Evolutionary conservation across 345 rosid species (phyloP), one percentile per base, ranked within the genome.

Genomic region (Garcia nutans): DNA sequence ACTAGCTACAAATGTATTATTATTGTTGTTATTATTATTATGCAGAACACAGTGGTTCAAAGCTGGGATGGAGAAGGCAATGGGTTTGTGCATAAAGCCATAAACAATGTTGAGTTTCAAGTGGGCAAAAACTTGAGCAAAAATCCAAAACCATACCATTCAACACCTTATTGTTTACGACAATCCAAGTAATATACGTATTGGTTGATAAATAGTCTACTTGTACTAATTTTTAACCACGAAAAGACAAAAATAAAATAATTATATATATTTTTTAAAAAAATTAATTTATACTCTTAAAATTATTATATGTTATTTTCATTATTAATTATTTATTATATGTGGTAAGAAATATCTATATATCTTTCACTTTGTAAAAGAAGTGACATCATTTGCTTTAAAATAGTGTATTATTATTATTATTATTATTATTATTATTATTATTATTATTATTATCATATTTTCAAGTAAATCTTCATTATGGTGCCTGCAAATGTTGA

Each of bases 401-500:
- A 15, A n/a, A n/a, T n/a, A n/a, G n/a, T n/a, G n/a, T n/a, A n/a
- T n/a, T n/a, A n/a, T n/a, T n/a, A n/a, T n/a, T n/a, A n/a, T n/a
- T n/a, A n/a, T n/a, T n/a, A n/a, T n/a, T n/a, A n/a, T n/a, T n/a
- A n/a, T n/a, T n/a, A n/a, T n/a, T n/a, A n/a, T n/a, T n/a, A n/a
- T n/a, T n/a, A n/a, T n/a, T n/a, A n/a, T n/a, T n/a, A n/a, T n/a
- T n/a, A n/a, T n/a, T n/a, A n/a, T n/a, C n/a, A n/a, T n/a, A n/a
- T n/a, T 5, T 23, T 62, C 17, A 56, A 23, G 65, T 37, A 55
- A 56, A 49, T 41, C 23, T 74, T 24, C 3, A 42, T 23, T n/a
- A 6, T 19, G 24, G 10, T 6, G 57, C 77, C 72, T 55, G 28
- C 57, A 74, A 74, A 15, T 65, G 55, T 74, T 74, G 77, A 74